Evolutionary conservation across 495 filamentous ascomycete genomes (phyloP), one percentile per base, ranked within the genome.

Genomic region (Choiromyces venosus): DNA sequence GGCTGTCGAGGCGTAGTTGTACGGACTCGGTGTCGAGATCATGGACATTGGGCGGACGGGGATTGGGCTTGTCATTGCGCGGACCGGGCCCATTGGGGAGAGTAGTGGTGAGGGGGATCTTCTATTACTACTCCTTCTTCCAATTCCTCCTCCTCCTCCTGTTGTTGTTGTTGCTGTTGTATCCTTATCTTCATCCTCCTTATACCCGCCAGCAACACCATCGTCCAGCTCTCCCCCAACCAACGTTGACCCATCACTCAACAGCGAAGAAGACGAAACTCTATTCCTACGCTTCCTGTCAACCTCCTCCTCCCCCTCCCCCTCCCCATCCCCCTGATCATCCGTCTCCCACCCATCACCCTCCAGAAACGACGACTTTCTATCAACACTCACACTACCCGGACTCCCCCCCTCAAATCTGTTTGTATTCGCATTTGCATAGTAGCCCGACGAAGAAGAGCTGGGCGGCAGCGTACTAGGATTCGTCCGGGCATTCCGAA

Each of bases 271-370:
- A 42, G 16, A 18, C 4, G 73, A 67, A 25, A 66, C 61, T 4
- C 74, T 66, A 36, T 46, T 73, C 12, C 75, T 69, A 1, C 75
- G 70, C 25, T 61, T 61, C 52, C 52, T 61, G 16, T 16, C 52
- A 25, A 14, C 52, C 25, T 61, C 52, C 37, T 33, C 39, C 37
- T 61, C 52, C 25, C 18, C 25, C 10, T 61, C 52, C 25, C 10
- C 25, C 12, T 61, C 52, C 4, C 25, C n/a, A n/a, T n/a, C 52
- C 25, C 52, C 52, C 52, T 61, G 52, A n/a, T 65, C 73, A 16
- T 77, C 79, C 36, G 74, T 80, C 37, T 80, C 78, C 74, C 79
- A 80, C 35, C 79, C 79, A 64, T 74, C 67, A 61, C 33, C 52
- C 52, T 61, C 52, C 0, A 14, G 52, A 33, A 61, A 61, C 25